A percentile compares a stretch with the other conserved stretches of the same genome.
These are phyloP conservation scores for Trifolium subterraneum DNA, from an alignment of 306 rosid species.

Conservation along the genomic window DNA sequence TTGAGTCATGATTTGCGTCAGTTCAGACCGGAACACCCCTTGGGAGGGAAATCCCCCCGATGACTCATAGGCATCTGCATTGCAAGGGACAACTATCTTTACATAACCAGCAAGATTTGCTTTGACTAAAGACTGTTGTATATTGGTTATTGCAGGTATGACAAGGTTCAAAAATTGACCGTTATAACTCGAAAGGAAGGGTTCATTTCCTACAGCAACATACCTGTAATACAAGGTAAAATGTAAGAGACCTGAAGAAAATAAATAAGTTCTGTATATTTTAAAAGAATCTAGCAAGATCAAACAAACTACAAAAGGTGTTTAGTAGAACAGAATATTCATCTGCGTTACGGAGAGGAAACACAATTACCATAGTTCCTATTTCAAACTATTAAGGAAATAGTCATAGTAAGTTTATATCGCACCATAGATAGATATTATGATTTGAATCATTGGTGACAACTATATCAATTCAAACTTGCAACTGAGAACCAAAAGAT, in stretches of 20 bases:
- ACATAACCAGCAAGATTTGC: conserved; percentile 83
- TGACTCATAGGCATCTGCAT: conserved; percentile 92
- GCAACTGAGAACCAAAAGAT: conserved; percentile 16
- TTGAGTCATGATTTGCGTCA: conserved; percentile 74
- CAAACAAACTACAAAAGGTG: conserved; percentile 10
- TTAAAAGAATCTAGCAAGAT: neutral
- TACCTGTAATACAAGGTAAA: conserved; percentile 60
- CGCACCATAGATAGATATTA: neutral
- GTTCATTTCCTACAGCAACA: conserved; percentile 94
- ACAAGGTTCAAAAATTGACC: conserved; percentile 78
- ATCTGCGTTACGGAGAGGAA: neutral
- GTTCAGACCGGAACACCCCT: conserved; percentile 86
- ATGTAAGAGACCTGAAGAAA: conserved; percentile 25
- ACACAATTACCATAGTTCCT: too few species aligned
- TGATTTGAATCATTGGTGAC: neutral
- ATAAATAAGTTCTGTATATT: conserved; percentile 2
- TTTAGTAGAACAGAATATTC: conserved; percentile 12
- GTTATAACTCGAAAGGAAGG: conserved; percentile 80
- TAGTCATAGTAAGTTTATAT: neutral
- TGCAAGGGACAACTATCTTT: conserved; percentile 94
- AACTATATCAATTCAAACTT: conserved; percentile 11
- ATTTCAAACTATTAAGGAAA: too few species aligned
- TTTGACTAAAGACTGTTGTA: conserved; percentile 86
- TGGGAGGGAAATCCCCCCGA: conserved; percentile 73
- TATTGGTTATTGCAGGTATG: conserved; percentile 74